Evolutionary conservation across 495 filamentous ascomycete genomes (phyloP), one percentile per base, ranked within the genome.

Genomic region (Neurospora pannonica): DNA sequence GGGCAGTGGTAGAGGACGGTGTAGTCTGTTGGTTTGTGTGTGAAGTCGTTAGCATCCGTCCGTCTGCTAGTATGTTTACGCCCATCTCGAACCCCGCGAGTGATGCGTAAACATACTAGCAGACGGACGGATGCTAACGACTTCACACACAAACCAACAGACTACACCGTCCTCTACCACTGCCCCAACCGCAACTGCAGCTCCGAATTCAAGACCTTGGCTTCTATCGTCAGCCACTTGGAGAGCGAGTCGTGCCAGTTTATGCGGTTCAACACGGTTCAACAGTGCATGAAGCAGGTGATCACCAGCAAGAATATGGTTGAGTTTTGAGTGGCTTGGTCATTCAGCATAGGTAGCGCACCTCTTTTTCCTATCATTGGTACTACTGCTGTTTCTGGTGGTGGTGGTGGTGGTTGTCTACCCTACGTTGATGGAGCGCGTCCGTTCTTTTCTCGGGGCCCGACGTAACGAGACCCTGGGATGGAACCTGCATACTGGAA

Each of bases 1-100:
- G 86, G 87, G 72, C 88, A 90, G 76, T 85, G 88, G 71, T 89
- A 90, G 2, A 87, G 76, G 31, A 82, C 79, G 73, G 85, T 82
- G 77, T 85, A 78, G 73, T 89, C 80, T 80, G 28, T 46, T 0
- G 5, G 10, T 71, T 17, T 31, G 10, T 28, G 2, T n/a, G n/a
- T n/a, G n/a, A n/a, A n/a, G n/a, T n/a, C n/a, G n/a, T 60, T 15
- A 28, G 48, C 48, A 13, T 21, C 43, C n/a, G 19, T 21, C 10
- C 43, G 43, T n/a, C n/a, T n/a, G n/a, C n/a, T n/a, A n/a, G n/a
- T n/a, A n/a, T n/a, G n/a, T n/a, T n/a, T n/a, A n/a, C n/a, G n/a
- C n/a, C n/a, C n/a, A n/a, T n/a, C n/a, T n/a, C n/a, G n/a, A n/a
- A n/a, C n/a, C n/a, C n/a, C n/a, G n/a, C n/a, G n/a, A n/a, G n/a